Evolutionary conservation across 169 alveolate genomes (phyloP).

Genomic region (Plasmodium gonderi): DNA sequence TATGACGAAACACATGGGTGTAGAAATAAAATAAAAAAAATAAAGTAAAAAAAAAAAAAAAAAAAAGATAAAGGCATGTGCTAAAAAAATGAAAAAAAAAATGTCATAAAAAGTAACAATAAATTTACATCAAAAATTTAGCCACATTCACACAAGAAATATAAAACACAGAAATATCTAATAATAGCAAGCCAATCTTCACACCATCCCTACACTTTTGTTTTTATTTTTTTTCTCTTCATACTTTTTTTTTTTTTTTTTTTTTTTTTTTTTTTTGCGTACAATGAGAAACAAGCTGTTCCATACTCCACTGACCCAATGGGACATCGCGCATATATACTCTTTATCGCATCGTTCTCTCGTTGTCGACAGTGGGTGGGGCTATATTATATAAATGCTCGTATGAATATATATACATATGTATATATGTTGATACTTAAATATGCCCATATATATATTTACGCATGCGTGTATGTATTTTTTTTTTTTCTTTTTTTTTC

Average conservation of each 20-base stretch:
- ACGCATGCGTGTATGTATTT: conserved; percentile 4
- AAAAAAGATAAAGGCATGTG: not conserved
- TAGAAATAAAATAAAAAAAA: not conserved
- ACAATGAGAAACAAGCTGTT: too few species aligned
- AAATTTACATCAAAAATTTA: not conserved
- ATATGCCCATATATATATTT: not conserved
- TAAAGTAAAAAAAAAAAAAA: not conserved
- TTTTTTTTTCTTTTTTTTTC: not conserved
- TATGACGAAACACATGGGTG: not conserved
- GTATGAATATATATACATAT: not conserved
- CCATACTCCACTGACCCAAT: too few species aligned
- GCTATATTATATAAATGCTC: not conserved
- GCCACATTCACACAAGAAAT: not conserved
- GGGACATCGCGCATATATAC: too few species aligned
- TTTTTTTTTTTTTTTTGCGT: not conserved
- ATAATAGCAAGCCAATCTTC: not conserved
- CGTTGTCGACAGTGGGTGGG: too few species aligned
- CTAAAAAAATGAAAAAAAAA: not conserved
- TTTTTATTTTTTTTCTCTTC: not conserved
- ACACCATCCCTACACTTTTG: not conserved
- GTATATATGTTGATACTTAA: too few species aligned
- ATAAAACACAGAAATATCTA: not conserved
- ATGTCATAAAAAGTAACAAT: not conserved
- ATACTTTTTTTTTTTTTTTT: not conserved
- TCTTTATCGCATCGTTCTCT: too few species aligned